Base-by-base conservation (phyloP, 768 basidiomycete species). In the Mrakia hoshinonis region DNA sequence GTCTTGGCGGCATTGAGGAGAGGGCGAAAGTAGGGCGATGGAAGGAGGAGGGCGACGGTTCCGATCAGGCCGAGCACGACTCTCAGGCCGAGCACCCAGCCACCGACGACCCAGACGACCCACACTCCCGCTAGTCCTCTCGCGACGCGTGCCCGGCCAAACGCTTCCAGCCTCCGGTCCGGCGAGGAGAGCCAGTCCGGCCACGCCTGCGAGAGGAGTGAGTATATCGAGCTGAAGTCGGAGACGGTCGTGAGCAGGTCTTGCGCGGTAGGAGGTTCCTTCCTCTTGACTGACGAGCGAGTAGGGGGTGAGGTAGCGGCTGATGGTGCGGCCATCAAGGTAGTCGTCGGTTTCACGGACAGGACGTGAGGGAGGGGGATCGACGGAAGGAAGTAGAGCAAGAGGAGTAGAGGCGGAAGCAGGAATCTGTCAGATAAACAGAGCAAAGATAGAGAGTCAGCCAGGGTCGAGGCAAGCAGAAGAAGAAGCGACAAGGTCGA, bases 1-100 rank as follows among this genome's bases (percentile, higher is more conserved):
- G 77, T 74, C 43, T 76, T 52, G 48, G 75, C 49, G 49, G 61
- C 74, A 0, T 74, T 75, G 11, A 75, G 22, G 68, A 71, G 22
- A 39, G 77, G 75, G 46, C 74, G 77, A 61, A 74, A 64, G 10
- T 77, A 77, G 65, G 77, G 77, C n/a, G 76, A 76, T 0, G 77
- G 76, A 26, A 78, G 9, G 58, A 75, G 73, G 52, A 78, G 66
- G 67, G 73, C 66, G 31, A 75, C 68, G 12, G 76, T 74, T 39
- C 72, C 60, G 54, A 64, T 60, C 20, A 64, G 26, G 9, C 66
- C 72, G 38, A 73, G 54, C 48, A 68, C 67, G 11, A 69, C 52
- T 46, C 67, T 58, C 36, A 64, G 15, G 18, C 72, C 72, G 2
- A 73, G n/a, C 31, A 73, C 20, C 39, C 47, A 39, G 10, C 61